A percentile compares a stretch with the other conserved stretches of the same genome.
Conservation (phyloP, 1,284 basidiomycete genomes). For the Gymnopus androsaceus region DNA sequence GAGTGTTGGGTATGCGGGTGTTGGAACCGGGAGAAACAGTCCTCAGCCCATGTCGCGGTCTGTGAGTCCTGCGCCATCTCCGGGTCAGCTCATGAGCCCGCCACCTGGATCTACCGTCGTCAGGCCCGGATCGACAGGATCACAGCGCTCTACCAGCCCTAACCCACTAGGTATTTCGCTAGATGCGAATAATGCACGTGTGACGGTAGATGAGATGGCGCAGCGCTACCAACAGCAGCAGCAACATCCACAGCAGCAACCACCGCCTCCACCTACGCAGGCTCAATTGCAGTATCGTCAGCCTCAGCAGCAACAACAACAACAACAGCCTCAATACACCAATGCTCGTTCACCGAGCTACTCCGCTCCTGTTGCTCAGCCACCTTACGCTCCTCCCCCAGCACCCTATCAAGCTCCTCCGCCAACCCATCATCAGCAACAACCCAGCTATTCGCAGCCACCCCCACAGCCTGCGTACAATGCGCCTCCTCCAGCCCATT, state of each 20-base stretch:
- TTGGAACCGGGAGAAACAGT: slow-evolving; percentile 13
- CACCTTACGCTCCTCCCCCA: slow-evolving; percentile 11
- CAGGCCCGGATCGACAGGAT: neutral
- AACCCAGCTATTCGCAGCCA: slow-evolving; percentile 10
- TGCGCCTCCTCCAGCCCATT: slow-evolving; percentile 22
- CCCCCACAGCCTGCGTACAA: slow-evolving; percentile 7
- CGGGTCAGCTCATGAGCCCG: slow-evolving; percentile 13
- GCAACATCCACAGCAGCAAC: too few relatives aligned
- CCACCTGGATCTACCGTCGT: neutral
- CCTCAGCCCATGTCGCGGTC: slow-evolving; percentile 15
- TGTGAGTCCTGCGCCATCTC: slow-evolving; percentile 9
- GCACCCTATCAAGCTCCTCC: slow-evolving; percentile 4
- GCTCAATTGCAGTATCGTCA: neutral
- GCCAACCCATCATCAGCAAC: slow-evolving; percentile 4
- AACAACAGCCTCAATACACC: slow-evolving; percentile 16
- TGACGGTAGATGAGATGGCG: slow-evolving; percentile 13
- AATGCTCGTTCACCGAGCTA: slow-evolving; percentile 1
- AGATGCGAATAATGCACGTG: slow-evolving; percentile 10
- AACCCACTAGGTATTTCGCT: slow-evolving; percentile 12
- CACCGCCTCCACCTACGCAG: neutral
- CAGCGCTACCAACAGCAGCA: slow-evolving; percentile 12
- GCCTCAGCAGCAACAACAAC: slow-evolving; percentile 8
- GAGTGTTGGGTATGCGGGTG: slow-evolving; percentile 36
- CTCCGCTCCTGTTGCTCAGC: slow-evolving; percentile 5
- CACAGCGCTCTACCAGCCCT: slow-evolving; percentile 9